A percentile compares a stretch with the other conserved stretches of the same genome.
Conservation (phyloP, 2,329 filamentous ascomycete species). For the Claviceps spartinae region DNA sequence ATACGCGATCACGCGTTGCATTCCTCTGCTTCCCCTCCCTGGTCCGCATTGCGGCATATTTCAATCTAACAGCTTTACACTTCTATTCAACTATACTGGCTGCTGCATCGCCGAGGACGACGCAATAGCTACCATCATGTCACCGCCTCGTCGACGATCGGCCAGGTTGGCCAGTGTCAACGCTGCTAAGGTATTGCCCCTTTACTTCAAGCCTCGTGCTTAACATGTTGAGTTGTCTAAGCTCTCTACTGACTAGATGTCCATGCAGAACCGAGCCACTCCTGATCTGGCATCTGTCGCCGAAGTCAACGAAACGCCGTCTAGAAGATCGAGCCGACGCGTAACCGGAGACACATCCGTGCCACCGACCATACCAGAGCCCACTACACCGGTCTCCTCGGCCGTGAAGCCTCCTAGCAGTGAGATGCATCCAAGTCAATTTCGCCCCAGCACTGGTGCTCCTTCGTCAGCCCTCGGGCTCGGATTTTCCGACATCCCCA, state of each 20-base stretch:
- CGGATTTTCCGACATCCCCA: slow-evolving; percentile 66
- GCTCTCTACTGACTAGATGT: slow-evolving; percentile 2
- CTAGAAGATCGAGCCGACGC: slow-evolving; percentile 14
- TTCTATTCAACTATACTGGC: not conserved
- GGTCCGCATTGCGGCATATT: slow-evolving; percentile 2
- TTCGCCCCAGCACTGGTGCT: slow-evolving; percentile 60
- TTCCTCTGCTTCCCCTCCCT: slow-evolving; percentile 5
- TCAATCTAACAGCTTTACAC: not conserved
- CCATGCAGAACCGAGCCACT: slow-evolving; percentile 16
- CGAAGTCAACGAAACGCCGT: slow-evolving; percentile 28
- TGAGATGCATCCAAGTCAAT: slow-evolving; percentile 87
- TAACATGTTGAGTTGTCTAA: not conserved
- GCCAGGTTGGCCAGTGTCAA: slow-evolving; percentile 28
- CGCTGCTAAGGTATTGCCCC: slow-evolving; percentile 22
- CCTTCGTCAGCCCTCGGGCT: slow-evolving; percentile 69
- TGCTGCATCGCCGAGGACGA: not conserved
- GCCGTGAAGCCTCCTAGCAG: slow-evolving; percentile 56
- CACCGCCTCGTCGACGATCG: slow-evolving; percentile 30
- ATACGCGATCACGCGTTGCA: slow-evolving; percentile 4
- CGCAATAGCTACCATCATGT: slow-evolving; percentile 17
- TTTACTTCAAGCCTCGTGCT: slow-evolving; percentile 4
- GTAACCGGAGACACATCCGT: slow-evolving; percentile 12
- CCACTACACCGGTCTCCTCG: slow-evolving; percentile 49
- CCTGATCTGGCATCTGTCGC: slow-evolving; percentile 27
- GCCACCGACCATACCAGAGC: slow-evolving; percentile 24